These are phyloP conservation scores for Pouteria glomerata DNA, from an alignment of 148 eudicot genomes.

Conservation along the genomic window DNA sequence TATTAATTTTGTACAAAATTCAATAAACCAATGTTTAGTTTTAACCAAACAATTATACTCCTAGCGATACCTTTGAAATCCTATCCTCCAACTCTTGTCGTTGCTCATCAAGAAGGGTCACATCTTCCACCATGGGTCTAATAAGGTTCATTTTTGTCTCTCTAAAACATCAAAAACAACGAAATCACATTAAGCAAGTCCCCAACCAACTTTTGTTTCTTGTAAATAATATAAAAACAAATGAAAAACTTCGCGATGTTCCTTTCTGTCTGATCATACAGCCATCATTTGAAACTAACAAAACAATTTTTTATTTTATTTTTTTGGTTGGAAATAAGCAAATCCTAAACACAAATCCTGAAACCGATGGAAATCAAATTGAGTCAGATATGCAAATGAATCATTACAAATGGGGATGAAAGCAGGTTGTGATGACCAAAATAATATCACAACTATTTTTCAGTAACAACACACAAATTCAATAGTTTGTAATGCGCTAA, in stretches of 20 bases:
- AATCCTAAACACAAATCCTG: background rate
- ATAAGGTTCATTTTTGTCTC: slow-evolving; percentile 38
- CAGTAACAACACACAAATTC: background rate
- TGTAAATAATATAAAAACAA: background rate
- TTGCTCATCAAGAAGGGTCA: slow-evolving; percentile 48
- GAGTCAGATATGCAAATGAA: background rate
- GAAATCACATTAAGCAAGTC: background rate
- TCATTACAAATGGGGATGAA: background rate
- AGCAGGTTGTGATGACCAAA: background rate
- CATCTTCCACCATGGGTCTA: slow-evolving; percentile 43
- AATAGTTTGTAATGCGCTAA: background rate
- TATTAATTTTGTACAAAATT: background rate
- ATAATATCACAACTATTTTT: no score
- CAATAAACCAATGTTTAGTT: background rate
- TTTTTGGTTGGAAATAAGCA: background rate
- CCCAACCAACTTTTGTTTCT: background rate
- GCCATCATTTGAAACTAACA: background rate
- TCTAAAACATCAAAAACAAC: slow-evolving; percentile 30
- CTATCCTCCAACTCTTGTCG: slow-evolving; percentile 42
- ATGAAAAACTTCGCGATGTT: background rate
- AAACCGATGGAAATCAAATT: background rate
- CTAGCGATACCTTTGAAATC: slow-evolving; percentile 40
- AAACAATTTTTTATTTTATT: no score
- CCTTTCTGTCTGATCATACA: background rate
- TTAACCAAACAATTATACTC: background rate